Evolutionary conservation across 352 stramenopile species (phyloP).

Genomic region (Pseudoperonospora humuli): DNA sequence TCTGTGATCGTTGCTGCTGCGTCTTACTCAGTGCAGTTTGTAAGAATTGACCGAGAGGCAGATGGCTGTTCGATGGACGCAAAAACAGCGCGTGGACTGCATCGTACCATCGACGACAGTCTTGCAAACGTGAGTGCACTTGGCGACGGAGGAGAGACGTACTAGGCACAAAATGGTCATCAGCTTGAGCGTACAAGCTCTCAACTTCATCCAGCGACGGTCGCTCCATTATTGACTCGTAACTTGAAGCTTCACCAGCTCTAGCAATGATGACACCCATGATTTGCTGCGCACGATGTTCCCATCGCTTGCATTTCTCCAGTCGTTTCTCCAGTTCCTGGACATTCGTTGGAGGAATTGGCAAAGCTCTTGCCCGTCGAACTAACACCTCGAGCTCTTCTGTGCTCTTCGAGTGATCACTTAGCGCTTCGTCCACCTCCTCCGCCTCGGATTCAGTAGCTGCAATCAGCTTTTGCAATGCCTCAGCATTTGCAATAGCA

Average conservation of each 20-base stretch:
- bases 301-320: constrained; percentile 44
- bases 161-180: constrained; percentile 46
- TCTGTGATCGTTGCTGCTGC: constrained; percentile 10
- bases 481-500: constrained; percentile 32
- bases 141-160: constrained; percentile 59
- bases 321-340: constrained; percentile 48
- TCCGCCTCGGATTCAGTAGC: constrained; percentile 19
- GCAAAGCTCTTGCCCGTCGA: constrained; percentile 22
- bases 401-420: constrained; percentile 33
- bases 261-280: constrained; percentile 16
- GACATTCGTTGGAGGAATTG: constrained; percentile 32
- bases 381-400: constrained; percentile 43
- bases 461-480: constrained; percentile 28
- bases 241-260: constrained; percentile 2
- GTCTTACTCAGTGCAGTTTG: constrained; percentile 29
- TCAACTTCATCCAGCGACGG: constrained; percentile 43
- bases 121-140: constrained; percentile 51
- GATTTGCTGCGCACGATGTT: constrained; percentile 38
- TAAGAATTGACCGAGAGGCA: constrained; percentile 40
- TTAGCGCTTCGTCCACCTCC: constrained; percentile 25
- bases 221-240: constrained; percentile 15
- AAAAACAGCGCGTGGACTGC: constrained; percentile 51
- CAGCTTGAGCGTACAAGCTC: constrained; percentile 43
- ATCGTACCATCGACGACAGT: constrained; percentile 58
- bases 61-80: constrained; percentile 27